phyloP scores from a whole-genome alignment of 768 basidiomycete species.

The Auricularia auricula-judae region DNA sequence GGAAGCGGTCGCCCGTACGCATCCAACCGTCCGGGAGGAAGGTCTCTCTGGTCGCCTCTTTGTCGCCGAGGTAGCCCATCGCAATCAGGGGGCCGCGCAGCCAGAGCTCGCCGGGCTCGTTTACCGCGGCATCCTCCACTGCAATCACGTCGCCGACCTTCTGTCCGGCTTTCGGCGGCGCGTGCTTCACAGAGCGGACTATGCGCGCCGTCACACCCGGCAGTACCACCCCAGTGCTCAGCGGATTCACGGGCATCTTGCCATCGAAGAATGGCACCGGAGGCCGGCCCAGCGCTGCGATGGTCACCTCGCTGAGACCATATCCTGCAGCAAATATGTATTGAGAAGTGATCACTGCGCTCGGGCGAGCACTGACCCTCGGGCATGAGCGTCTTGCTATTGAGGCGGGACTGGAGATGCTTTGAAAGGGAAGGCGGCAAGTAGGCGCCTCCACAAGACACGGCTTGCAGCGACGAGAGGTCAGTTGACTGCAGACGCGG shows the following conservation, averaged over 20 bases:
- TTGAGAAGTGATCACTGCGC: background rate
- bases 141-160: slow-evolving; percentile 26
- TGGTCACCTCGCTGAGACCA: background rate
- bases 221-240: slow-evolving; percentile 38
- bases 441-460: slow-evolving; percentile 54
- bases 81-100: slow-evolving; percentile 44
- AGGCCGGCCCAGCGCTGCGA: background rate
- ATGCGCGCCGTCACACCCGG: slow-evolving; percentile 59
- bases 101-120: slow-evolving; percentile 60
- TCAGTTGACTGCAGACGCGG: slow-evolving; percentile 35
- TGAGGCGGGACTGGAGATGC: slow-evolving; percentile 28
- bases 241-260: background rate
- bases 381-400: slow-evolving; percentile 21
- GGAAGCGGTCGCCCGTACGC: slow-evolving; percentile 60
- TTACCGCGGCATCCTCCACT: slow-evolving; percentile 37
- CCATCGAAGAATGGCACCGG: background rate
- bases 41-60: slow-evolving; percentile 51
- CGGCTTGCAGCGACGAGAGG: slow-evolving; percentile 34
- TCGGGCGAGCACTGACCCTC: slow-evolving; percentile 32
- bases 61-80: slow-evolving; percentile 64
- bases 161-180: background rate
- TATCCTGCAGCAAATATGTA: background rate
- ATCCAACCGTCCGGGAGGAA: slow-evolving; percentile 63
- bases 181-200: slow-evolving; percentile 19
- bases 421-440: slow-evolving; percentile 44